Base-by-base conservation (phyloP, 805 yeast species). In the Ogataea dorogensis region DNA sequence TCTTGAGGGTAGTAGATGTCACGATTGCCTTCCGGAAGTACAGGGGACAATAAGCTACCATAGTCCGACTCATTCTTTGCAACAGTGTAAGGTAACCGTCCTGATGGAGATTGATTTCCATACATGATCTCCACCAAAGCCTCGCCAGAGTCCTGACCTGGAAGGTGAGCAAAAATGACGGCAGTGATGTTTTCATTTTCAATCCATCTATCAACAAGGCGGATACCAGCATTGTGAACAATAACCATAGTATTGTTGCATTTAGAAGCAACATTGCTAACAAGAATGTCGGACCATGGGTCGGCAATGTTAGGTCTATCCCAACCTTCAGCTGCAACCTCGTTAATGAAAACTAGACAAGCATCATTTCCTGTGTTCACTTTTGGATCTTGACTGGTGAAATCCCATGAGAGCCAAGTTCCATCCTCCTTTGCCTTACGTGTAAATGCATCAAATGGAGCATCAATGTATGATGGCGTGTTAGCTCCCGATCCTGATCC, bases 401-500 rank as follows among this genome's bases (percentile, higher is more conserved):
- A 38, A 25, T 40, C 42, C 45, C 46, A 44, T 14, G 38, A 26
- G 10, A 47, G 31, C 28, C 36, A 37, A 8, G 47, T 36, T 11
- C 41, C 40, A 19, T 47, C 48, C 19, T 41, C 40, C 23, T 33
- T 23, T 8, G 81, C 80, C 38, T 64, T 63, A 21, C 59, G 57
- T 4, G 70, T 61, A 24, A 79, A 69, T 1, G 77, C 81, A 50
- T 76, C 80, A 40, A 65, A 65, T 0, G 84, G 83, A 1, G 81
- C 70, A n/a, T 75, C 63, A 4, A 75, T 72, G 50, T 62, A 74
- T 2, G 80, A 79, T 27, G 74, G 70, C 44, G 67, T 70, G 11
- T 71, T 79, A 8, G 79, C 65, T 0, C 81, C 77, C 4, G 84
- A 77, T 0, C 85, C 86, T 79, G 84, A 75, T 10, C 84, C 84